Evolutionary conservation across 352 stramenopile genomes (phyloP).

Genomic region (Phytophthora tubulina): DNA sequence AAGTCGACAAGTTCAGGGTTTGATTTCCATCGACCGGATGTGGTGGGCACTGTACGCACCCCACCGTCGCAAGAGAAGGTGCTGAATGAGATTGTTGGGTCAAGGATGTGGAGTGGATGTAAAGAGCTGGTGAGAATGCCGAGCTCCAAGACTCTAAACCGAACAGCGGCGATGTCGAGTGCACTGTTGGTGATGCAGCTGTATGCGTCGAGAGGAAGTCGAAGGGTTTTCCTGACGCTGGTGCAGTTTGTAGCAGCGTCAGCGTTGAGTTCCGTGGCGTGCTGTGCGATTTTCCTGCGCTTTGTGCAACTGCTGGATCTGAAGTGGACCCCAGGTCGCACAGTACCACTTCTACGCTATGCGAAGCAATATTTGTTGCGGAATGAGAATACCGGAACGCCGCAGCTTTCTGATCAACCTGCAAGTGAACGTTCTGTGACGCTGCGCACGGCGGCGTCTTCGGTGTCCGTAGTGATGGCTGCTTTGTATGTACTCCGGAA

Average conservation of each 20-base stretch:
- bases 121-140: constrained; percentile 71
- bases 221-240: constrained; percentile 64
- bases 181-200: constrained; percentile 80
- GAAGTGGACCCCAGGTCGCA: constrained; percentile 37
- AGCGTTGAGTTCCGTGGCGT: constrained; percentile 74
- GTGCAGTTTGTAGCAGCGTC: constrained; percentile 69
- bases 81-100: constrained; percentile 73
- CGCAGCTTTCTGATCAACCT: constrained; percentile 34
- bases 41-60: constrained; percentile 37
- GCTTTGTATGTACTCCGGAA: constrained; percentile 46
- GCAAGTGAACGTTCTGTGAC: constrained; percentile 18
- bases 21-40: constrained; percentile 66
- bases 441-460: constrained; percentile 40
- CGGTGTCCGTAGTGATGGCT: constrained; percentile 41
- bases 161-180: constrained; percentile 75
- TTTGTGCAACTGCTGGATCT: constrained; percentile 58
- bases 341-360: constrained; percentile 50
- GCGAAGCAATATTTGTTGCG: constrained; percentile 52
- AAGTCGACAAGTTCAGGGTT: constrained; percentile 61
- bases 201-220: constrained; percentile 72
- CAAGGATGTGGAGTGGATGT: constrained; percentile 64
- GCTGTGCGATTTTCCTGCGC: constrained; percentile 61
- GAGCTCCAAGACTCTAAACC: constrained; percentile 66
- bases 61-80: constrained; percentile 54
- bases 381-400: constrained; percentile 31